phyloP scores from a whole-genome alignment of 768 basidiomycete genomes.

The Podaxis sp. region DNA sequence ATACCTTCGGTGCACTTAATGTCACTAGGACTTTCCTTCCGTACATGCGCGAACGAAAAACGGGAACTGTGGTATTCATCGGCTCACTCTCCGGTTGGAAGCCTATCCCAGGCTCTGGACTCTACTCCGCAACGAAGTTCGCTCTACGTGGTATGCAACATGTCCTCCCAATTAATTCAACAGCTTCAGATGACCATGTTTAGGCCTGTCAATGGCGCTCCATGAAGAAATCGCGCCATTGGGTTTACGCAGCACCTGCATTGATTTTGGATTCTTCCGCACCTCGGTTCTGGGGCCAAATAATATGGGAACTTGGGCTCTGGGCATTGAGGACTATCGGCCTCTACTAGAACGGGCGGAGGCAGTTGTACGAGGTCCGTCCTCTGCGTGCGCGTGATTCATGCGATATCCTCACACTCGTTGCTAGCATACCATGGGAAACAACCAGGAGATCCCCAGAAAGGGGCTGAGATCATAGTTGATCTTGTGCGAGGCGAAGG shows the following conservation, averaged over 20 bases:
- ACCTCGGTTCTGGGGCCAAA: conserved; percentile 26
- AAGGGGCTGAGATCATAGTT: conserved; percentile 28
- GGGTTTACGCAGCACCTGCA: conserved; percentile 31
- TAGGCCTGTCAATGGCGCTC: conserved; percentile 28
- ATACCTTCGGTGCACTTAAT: conserved; percentile 41
- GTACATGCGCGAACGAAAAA: conserved; percentile 37
- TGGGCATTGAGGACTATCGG: conserved; percentile 30
- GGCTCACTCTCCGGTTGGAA: conserved; percentile 39
- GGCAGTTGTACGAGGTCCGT: conserved; percentile 20
- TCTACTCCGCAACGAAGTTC: conserved; percentile 38
- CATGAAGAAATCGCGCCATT: conserved; percentile 33
- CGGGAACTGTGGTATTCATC: conserved; percentile 39
- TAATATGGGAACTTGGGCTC: conserved; percentile 23
- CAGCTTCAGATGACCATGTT: too few species aligned
- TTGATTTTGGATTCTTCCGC: conserved; percentile 37
- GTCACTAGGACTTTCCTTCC: conserved; percentile 44
- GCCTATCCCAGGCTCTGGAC: conserved; percentile 26
- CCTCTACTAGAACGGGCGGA: conserved; percentile 20
- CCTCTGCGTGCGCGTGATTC: neutral
- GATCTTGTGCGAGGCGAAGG: conserved; percentile 30
- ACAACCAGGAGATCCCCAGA: conserved; percentile 32
- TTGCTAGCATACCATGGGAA: conserved; percentile 26
- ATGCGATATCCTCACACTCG: neutral
- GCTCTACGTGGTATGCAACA: conserved; percentile 25
- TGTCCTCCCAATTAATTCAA: neutral